Evolutionary conservation across 2,329 filamentous ascomycete genomes (phyloP), one percentile per base, ranked within the genome.

Genomic region (Phoma sp.): DNA sequence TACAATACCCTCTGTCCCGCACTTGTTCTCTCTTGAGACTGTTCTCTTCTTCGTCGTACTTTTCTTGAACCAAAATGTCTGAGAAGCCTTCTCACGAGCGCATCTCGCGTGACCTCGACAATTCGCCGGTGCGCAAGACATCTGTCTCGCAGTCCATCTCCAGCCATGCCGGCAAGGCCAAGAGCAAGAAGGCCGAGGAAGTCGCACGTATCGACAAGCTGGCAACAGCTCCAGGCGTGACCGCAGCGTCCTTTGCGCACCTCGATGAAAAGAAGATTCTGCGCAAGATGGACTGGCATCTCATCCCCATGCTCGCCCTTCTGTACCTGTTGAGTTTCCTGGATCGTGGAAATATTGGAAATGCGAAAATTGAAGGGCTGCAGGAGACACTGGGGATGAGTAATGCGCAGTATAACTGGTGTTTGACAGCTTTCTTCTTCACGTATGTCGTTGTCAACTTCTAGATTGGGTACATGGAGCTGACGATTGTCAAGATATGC

Each of bases 391-490:
- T 71, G 14, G 47, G 60, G 4, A 68, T 75, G 62, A 61, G 59
- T 1, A 84, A 82, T 0, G 82, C 87, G 40, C 78, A 88, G 62
- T 89, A 89, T 55, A 78, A 89, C 1, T 86, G 82, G 6, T 84
- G 84, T 2, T 64, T 89, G 46, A 89, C 86, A 0, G 71, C 89
- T 0, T 89, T 89, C 71, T 90, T 89, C 66, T 78, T 80, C 47
- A 76, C 75, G 0, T 81, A 80, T 5, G 46, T 25, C 13, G 10
- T n/a, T 14, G 4, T 24, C 4, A 1, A 13, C 11, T 6, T 7
- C 8, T 1, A 1, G 18, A 24, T 1, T 25, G 24, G 7, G 9
- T 9, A 29, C 1, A 29, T 29, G 27, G 13, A 23, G 13, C 52
- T 54, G 25, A 54, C 11, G 5, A 14, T n/a, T 2, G 13, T 18